phyloP scores from a whole-genome alignment of 2,329 filamentous ascomycete species.

The Trichothecium sympodiale region DNA sequence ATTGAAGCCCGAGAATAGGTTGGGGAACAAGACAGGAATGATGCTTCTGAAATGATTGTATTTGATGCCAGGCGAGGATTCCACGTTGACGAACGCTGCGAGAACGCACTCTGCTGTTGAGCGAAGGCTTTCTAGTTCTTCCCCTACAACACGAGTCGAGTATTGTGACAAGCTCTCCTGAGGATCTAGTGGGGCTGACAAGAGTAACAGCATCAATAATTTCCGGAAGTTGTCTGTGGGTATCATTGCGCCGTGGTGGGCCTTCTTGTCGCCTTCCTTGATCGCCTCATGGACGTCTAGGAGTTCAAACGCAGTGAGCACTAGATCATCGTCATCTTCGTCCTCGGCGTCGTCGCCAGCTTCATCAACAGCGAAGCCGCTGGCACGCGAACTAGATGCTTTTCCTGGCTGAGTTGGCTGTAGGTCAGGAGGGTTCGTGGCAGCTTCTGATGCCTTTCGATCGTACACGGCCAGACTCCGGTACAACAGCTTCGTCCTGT shows the following conservation, averaged over 20 bases:
- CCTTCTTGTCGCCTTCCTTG: conserved; percentile 36
- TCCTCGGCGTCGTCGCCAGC: conserved; percentile 31
- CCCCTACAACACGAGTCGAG: conserved; percentile 41
- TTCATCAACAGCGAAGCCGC: conserved; percentile 36
- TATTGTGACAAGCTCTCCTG: conserved; percentile 56
- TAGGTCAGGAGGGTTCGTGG: not conserved
- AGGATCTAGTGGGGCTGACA: conserved; percentile 52
- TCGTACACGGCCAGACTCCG: conserved; percentile 64
- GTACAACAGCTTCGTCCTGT: conserved; percentile 56
- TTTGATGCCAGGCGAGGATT: conserved; percentile 51
- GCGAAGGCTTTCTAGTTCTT: conserved; percentile 47
- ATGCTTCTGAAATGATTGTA: conserved; percentile 50
- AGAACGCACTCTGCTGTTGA: conserved; percentile 54
- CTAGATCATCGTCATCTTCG: conserved; percentile 49
- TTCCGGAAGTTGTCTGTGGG: conserved; percentile 63
- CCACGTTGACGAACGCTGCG: conserved; percentile 53
- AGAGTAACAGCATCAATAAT: conserved; percentile 57
- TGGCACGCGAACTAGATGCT: conserved; percentile 11
- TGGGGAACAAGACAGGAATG: conserved; percentile 49
- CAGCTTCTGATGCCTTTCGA: conserved; percentile 33
- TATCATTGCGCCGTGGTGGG: conserved; percentile 55
- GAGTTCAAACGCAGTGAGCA: conserved; percentile 57
- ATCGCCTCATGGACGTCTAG: conserved; percentile 54
- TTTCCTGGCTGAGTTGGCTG: not conserved
- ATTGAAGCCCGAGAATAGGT: conserved; percentile 56